Evolutionary conservation across 2,329 filamentous ascomycete species (phyloP).

Genomic region (Ophiostoma pallidulum): DNA sequence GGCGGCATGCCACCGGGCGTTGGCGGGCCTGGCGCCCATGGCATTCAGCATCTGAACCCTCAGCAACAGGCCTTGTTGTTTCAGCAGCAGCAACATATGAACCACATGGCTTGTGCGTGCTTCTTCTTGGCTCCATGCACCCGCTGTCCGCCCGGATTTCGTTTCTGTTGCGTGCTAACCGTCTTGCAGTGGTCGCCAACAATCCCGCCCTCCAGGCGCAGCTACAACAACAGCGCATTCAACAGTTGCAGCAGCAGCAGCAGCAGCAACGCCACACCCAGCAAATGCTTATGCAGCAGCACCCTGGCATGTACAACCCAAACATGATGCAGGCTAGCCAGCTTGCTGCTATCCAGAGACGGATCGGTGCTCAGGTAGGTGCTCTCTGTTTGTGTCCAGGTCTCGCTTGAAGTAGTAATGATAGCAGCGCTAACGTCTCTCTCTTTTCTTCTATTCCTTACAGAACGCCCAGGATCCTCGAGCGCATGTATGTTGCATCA

Average conservation of each 20-base stretch:
- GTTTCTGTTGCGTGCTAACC: background rate
- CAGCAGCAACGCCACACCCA: slow-evolving; percentile 44
- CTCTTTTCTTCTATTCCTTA: too few species aligned
- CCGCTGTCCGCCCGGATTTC: background rate
- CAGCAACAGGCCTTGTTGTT: slow-evolving; percentile 47
- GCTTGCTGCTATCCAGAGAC: slow-evolving; percentile 30
- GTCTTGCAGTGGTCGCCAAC: slow-evolving; percentile 17
- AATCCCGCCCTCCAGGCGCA: slow-evolving; percentile 30
- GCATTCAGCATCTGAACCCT: slow-evolving; percentile 62
- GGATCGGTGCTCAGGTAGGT: slow-evolving; percentile 16
- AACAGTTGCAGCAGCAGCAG: slow-evolving; percentile 43
- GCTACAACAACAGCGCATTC: slow-evolving; percentile 43
- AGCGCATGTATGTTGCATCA: slow-evolving; percentile 19
- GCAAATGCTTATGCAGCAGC: slow-evolving; percentile 46
- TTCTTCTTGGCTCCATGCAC: background rate
- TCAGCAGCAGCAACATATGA: slow-evolving; percentile 39
- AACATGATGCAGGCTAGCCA: slow-evolving; percentile 41
- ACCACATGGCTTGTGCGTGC: slow-evolving; percentile 27
- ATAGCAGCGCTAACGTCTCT: background rate
- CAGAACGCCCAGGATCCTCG: slow-evolving; percentile 12
- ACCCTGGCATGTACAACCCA: slow-evolving; percentile 40
- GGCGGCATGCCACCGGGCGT: slow-evolving; percentile 60
- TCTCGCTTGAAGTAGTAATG: too few species aligned
- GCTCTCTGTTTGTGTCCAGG: background rate
- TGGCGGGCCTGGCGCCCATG: slow-evolving; percentile 52